A percentile compares a stretch with the other conserved stretches of the same genome.
phyloP scores from a whole-genome alignment of 371 early-diverging fungal species.

The Mortierella sp. region DNA sequence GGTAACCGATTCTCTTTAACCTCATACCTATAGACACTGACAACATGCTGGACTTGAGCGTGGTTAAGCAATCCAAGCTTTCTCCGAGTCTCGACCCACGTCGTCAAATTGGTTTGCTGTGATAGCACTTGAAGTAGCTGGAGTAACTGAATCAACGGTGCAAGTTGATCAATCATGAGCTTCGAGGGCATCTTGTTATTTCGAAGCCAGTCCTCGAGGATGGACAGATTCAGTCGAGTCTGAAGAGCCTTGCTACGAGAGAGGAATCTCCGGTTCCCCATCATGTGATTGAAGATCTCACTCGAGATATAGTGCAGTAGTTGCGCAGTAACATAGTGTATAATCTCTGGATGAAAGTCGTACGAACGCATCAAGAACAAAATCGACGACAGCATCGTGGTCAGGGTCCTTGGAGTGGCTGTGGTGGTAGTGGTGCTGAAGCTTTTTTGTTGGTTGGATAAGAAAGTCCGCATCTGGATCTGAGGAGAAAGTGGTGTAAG shows the following conservation, averaged over 20 bases:
- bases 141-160: slow-evolving; percentile 81
- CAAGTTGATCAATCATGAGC: slow-evolving; percentile 58
- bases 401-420: slow-evolving; percentile 69
- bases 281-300: slow-evolving; percentile 86
- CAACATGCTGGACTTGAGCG: slow-evolving; percentile 76
- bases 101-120: slow-evolving; percentile 70
- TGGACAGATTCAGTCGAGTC: slow-evolving; percentile 85
- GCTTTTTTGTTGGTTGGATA: slow-evolving; percentile 11
- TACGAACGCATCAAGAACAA: slow-evolving; percentile 68
- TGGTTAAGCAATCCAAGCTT: slow-evolving; percentile 74
- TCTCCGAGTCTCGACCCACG: slow-evolving; percentile 78
- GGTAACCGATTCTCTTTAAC: slow-evolving; percentile 78
- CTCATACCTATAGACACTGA: slow-evolving; percentile 87
- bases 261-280: slow-evolving; percentile 76
- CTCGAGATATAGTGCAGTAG: slow-evolving; percentile 79
- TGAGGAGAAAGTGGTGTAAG: background rate
- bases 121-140: slow-evolving; percentile 88
- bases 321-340: slow-evolving; percentile 77
- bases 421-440: slow-evolving; percentile 17
- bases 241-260: slow-evolving; percentile 86
- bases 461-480: slow-evolving; percentile 17
- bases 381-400: slow-evolving; percentile 69
- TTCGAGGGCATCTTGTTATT: slow-evolving; percentile 62
- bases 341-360: slow-evolving; percentile 77
- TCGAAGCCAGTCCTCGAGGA: slow-evolving; percentile 87